Base-by-base conservation (phyloP, 2,329 filamentous ascomycete species). In the Hypoxylon sp. region DNA sequence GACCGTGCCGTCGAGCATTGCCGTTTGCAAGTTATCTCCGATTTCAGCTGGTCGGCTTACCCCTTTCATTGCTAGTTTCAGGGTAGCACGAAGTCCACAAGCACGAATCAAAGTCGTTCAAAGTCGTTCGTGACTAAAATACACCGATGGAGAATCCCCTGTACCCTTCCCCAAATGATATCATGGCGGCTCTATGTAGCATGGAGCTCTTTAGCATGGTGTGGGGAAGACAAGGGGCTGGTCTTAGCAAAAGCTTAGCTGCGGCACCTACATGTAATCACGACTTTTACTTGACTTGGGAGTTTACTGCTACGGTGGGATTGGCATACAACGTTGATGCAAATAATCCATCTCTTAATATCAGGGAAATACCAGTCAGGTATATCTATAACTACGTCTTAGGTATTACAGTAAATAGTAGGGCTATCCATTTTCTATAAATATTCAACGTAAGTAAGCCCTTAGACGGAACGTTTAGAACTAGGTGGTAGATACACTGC, bases 211-310 rank as follows among this genome's bases (percentile, higher is more conserved):
- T 42, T 32, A 27, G 21, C 31, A 19, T 19, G 27, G 6, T 48
- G 50, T 58, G 62, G 62, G 50, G 54, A 52, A 21, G 46, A 61
- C 39, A 54, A 19, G 52, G 52, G 29, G 17, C n/a, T 17, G 15
- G 11, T 24, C 32, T 56, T 56, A 47, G 44, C 39, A 51, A 63
- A 56, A 57, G 60, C 60, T 63, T 63, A 35, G 17, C 39, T 27
- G 24, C 24, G 24, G 24, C 24, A 7, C 29, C 51, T 11, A 21
- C 5, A 15, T n/a, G n/a, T n/a, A n/a, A n/a, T n/a, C n/a, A n/a
- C n/a, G n/a, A n/a, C n/a, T n/a, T n/a, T n/a, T n/a, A n/a, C 48
- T 17, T 10, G 13, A 51, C 48, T 21, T 3, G 2, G 21, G 10
- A 19, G 24, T 47, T 11, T 24, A 24, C 24, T 24, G 24, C 24